Evolutionary conservation across 1,284 basidiomycete species (phyloP).

Genomic region (Cutaneotrichosporon arboriforme): DNA sequence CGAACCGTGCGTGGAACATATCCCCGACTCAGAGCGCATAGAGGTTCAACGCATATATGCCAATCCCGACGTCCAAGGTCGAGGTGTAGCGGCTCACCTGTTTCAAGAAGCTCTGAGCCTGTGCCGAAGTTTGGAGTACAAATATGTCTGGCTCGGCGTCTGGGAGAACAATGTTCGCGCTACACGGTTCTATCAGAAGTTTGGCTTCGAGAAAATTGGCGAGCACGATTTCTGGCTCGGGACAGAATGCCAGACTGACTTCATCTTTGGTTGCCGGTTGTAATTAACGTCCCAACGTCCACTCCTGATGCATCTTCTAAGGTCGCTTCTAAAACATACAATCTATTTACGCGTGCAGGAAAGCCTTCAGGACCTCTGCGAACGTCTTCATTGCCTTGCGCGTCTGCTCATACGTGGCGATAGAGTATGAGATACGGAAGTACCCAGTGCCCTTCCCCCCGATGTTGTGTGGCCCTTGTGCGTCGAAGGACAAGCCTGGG

Average conservation of each 20-base stretch:
- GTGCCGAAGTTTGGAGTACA: constrained; percentile 17
- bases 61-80: constrained; percentile 25
- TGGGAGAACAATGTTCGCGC: constrained; percentile 32
- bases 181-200: constrained; percentile 26
- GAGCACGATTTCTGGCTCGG: constrained; percentile 15
- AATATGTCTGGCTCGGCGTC: constrained; percentile 33
- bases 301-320: neutral
- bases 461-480: constrained; percentile 38
- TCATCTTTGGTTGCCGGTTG: constrained; percentile 7
- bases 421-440: constrained; percentile 46
- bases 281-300: neutral
- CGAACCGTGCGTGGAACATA: constrained; percentile 11
- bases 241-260: constrained; percentile 12
- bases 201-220: constrained; percentile 24
- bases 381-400: constrained; percentile 35
- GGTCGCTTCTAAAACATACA: neutral
- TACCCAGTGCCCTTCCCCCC: constrained; percentile 43
- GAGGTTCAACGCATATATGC: constrained; percentile 17
- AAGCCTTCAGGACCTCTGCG: constrained; percentile 39
- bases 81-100: constrained; percentile 21
- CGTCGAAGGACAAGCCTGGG: constrained; percentile 43
- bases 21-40: constrained; percentile 3
- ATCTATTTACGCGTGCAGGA: constrained; percentile 20
- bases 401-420: constrained; percentile 42
- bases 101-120: constrained; percentile 17